A percentile compares a stretch with the other conserved stretches of the same genome.
Conservation (phyloP, 2,329 filamentous ascomycete species). For the Dactylellina cionopaga region DNA sequence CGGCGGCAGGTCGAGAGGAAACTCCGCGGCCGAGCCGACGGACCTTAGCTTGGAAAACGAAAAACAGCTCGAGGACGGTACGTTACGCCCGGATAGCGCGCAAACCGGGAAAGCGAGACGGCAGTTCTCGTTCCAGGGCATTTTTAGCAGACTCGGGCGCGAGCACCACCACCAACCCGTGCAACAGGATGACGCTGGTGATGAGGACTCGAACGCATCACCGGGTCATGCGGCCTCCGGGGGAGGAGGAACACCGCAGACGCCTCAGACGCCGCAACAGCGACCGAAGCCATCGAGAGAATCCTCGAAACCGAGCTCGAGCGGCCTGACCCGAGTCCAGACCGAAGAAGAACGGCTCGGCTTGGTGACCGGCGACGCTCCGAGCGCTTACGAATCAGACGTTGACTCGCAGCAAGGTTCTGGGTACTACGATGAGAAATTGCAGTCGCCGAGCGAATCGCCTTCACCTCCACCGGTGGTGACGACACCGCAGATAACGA, state of each 20-base stretch:
- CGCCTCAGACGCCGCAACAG: no score
- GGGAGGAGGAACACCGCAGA: slow-evolving; percentile 52
- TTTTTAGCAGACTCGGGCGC: slow-evolving; percentile 70
- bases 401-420: slow-evolving; percentile 6
- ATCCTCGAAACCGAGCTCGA: slow-evolving; percentile 38
- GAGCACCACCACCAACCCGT: slow-evolving; percentile 61
- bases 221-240: slow-evolving; percentile 53
- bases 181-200: slow-evolving; percentile 55
- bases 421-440: slow-evolving; percentile 46
- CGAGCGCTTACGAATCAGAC: slow-evolving; percentile 47
- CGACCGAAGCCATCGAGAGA: slow-evolving; percentile 46
- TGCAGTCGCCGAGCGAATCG: slow-evolving; percentile 8
- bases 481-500: slow-evolving; percentile 2
- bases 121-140: slow-evolving; percentile 91
- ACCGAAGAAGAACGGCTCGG: slow-evolving; percentile 86
- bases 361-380: slow-evolving; percentile 77
- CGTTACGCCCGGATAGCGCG: slow-evolving; percentile 54
- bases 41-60: slow-evolving; percentile 58
- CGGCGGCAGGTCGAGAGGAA: slow-evolving; percentile 41
- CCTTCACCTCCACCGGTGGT: slow-evolving; percentile 16
- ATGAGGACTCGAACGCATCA: slow-evolving; percentile 48
- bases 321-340: slow-evolving; percentile 60
- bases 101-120: slow-evolving; percentile 69
- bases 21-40: slow-evolving; percentile 54
- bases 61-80: slow-evolving; percentile 34